Conservation (phyloP, 495 filamentous ascomycete species). For the Hyphodiscus hymeniophilus region DNA sequence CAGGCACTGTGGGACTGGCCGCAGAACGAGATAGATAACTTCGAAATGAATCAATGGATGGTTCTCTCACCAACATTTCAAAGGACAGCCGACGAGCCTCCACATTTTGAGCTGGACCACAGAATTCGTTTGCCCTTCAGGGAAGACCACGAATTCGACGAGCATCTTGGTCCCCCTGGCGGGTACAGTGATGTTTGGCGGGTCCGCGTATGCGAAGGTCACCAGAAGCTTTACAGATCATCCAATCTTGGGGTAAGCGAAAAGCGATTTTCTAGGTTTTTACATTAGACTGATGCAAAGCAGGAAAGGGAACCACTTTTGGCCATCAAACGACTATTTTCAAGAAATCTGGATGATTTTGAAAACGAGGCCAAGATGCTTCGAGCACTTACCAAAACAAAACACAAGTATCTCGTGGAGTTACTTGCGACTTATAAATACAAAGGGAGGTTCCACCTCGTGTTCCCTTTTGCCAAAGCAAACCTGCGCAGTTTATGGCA, state of each 20-base stretch:
- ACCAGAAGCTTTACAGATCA: not conserved
- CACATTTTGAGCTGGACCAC: not conserved
- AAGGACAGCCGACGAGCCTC: not conserved
- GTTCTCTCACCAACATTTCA: slow-evolving; percentile 5
- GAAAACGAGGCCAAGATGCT: slow-evolving; percentile 7
- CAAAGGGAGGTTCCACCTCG: slow-evolving; percentile 2
- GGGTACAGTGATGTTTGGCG: slow-evolving; percentile 4
- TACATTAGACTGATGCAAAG: not conserved
- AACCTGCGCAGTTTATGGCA: slow-evolving; percentile 7
- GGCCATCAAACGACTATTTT: slow-evolving; percentile 2
- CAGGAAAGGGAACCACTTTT: not conserved
- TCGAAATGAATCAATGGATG: not conserved
- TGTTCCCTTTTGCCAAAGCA: slow-evolving; percentile 10
- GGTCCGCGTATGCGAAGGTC: not conserved
- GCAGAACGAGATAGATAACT: too few species aligned
- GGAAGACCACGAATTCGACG: not conserved
- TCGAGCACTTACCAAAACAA: not conserved
- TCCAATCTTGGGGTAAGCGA: too few species aligned
- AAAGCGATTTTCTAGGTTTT: not conserved
- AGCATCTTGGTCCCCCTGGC: not conserved
- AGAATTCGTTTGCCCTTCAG: not conserved
- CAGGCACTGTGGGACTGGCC: too few species aligned
- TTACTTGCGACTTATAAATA: slow-evolving; percentile 9
- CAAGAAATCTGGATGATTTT: not conserved
- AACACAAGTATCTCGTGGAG: slow-evolving; percentile 3